Evolutionary conservation across 805 yeast species (phyloP).

Genomic region (Scheffersomyces amazonensis): DNA sequence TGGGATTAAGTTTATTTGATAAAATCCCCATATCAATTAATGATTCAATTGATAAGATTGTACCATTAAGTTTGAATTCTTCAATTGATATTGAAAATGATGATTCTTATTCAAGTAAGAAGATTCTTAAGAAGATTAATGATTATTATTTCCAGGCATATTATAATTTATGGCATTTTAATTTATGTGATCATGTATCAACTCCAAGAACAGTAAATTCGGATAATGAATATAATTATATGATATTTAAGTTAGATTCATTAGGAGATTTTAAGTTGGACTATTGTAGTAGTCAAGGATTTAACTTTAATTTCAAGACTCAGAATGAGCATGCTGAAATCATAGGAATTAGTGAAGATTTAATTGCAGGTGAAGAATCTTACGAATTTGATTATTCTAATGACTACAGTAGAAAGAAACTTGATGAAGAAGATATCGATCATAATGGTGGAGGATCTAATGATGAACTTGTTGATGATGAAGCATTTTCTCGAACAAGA

Average conservation of each 20-base stretch:
- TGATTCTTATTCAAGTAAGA: slow-evolving; percentile 27
- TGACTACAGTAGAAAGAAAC: too few species aligned
- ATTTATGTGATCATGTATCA: slow-evolving; percentile 52
- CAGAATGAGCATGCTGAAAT: slow-evolving; percentile 1
- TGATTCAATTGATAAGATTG: slow-evolving; percentile 38
- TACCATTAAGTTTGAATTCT: slow-evolving; percentile 32
- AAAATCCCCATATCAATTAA: slow-evolving; percentile 50
- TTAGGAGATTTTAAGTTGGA: slow-evolving; percentile 48
- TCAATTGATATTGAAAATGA: slow-evolving; percentile 17
- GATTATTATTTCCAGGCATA: slow-evolving; percentile 63
- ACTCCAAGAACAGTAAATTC: slow-evolving; percentile 8
- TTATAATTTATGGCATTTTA: slow-evolving; percentile 76
- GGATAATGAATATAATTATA: slow-evolving; percentile 35
- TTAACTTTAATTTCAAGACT: slow-evolving; percentile 55
- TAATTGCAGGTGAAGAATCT: too few species aligned
- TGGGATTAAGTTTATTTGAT: slow-evolving; percentile 62
- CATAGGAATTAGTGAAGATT: too few species aligned
- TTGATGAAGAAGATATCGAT: slow-evolving; percentile 9
- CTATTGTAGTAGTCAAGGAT: slow-evolving; percentile 54
- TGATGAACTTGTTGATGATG: slow-evolving; percentile 1
- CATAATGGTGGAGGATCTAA: slow-evolving; percentile 1
- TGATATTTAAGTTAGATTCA: slow-evolving; percentile 41
- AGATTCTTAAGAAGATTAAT: slow-evolving; percentile 47
- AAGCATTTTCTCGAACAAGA: not conserved
- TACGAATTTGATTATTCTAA: too few species aligned